Evolutionary conservation across 2,329 filamentous ascomycete genomes (phyloP), one percentile per base, ranked within the genome.

Genomic region (Dothiorella sarmentorum): DNA sequence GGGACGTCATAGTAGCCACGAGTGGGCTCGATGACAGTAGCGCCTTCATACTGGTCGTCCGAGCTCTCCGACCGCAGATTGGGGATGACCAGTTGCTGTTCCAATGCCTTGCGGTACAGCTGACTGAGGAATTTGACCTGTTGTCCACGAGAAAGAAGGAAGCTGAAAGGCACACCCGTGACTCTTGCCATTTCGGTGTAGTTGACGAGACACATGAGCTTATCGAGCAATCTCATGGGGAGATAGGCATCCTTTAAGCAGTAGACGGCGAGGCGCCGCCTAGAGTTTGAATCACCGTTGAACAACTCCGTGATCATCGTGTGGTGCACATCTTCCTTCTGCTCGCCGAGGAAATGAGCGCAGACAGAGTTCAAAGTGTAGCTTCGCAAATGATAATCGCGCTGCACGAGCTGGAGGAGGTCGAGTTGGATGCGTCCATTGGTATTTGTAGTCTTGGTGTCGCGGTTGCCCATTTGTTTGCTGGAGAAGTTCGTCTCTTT

Each of bases 101-200:
- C 91, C 27, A 94, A 75, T 3, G 94, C 92, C 73, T 97, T 97
- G 59, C 94, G 87, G 81, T 96, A 99, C 15, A 99, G 80, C 71
- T 99, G 94, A 71, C 92, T 97, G 76, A 99, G 85, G 76, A 99
- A 99, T 69, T 96, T 96, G 71, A 99, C 87, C 74, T 99, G 95
- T 72, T 99, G 94, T 43, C 94, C 94, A 69, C 92, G 86, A 22
- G 94, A 86, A 2, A 99, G 82, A 43, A 99, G 82, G 69, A 88
- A 96, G 70, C 96, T 97, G 80, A 99, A 99, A 0, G 94, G 94
- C 4, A 99, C 93, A 66, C 94, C 94, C 24, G 95, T 99, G 75
- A 99, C 94, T 84, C 94, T 94, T 60, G 94, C 93, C 94, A 99
- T 99, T 76, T 99, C 94, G 0, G 94, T 97, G 69, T 97, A 97